Conservation (phyloP, 2,329 filamentous ascomycete genomes). For the Fusarium armeniacum region DNA sequence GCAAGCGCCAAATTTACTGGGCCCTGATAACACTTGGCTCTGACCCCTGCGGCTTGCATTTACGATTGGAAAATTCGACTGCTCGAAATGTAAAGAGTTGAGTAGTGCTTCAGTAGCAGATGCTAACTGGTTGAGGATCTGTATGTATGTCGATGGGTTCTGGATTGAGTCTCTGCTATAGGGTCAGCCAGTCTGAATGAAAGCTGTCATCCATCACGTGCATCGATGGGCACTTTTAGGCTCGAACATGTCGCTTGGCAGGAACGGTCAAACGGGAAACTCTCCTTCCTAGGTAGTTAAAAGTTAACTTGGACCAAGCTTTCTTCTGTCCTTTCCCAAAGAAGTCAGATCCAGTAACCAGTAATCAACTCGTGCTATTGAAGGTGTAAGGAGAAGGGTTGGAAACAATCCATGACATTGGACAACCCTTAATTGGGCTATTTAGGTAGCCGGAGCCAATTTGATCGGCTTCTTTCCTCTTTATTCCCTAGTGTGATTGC, state of each 20-base stretch:
- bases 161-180: neutral
- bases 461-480: slow-evolving; percentile 15
- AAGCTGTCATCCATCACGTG: slow-evolving; percentile 23
- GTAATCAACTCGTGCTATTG: neutral
- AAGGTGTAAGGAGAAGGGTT: neutral
- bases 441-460: neutral
- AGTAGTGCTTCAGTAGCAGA: neutral
- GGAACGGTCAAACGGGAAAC: slow-evolving; percentile 18
- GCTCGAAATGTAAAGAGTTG: neutral
- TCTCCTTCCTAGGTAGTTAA: slow-evolving; percentile 5
- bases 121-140: neutral
- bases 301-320: slow-evolving; percentile 7
- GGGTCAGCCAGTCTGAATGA: neutral
- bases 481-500: slow-evolving; percentile 11
- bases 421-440: slow-evolving; percentile 21
- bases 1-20: slow-evolving; percentile 11
- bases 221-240: neutral
- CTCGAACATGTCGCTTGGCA: slow-evolving; percentile 17
- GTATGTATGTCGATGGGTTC: neutral
- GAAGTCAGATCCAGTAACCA: slow-evolving; percentile 8
- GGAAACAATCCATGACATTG: neutral
- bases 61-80: neutral
- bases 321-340: slow-evolving; percentile 15
- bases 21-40: slow-evolving; percentile 25
- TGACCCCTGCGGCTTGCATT: slow-evolving; percentile 12